Evolutionary conservation across 805 yeast species (phyloP), one percentile per base, ranked within the genome.

Genomic region (Dipodascopsis uninucleata): DNA sequence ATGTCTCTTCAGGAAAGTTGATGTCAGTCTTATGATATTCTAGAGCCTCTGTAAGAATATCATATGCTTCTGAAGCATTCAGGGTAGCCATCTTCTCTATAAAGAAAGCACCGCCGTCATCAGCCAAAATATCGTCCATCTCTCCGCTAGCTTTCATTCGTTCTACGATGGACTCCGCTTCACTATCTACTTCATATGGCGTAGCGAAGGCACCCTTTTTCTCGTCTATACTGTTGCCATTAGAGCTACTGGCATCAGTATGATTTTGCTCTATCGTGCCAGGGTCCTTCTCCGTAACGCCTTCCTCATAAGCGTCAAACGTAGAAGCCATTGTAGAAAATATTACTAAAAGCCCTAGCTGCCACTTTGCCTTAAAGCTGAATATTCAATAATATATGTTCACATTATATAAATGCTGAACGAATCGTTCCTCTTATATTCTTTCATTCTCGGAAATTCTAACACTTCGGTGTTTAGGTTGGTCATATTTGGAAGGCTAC

Each of bases 11-110:
- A n/a, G 74, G 71, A 48, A 74, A 66, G 58, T 74, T 75, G 36
- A 70, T 68, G 56, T 75, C 80, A 40, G 64, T 67, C 3, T 47
- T 49, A 49, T 71, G 75, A 20, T 69, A 66, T 1, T 51, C 62
- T 2, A 68, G 45, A 16, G 71, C 65, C 18, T 66, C 61, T 26
- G 60, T 55, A 38, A 76, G 59, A 28, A 71, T 64, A 7, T 60
- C 60, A 1, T 66, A 22, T 0, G 74, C 68, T 33, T 70, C 72
- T 3, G 59, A 65, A 14, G 59, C 55, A 0, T 65, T 26, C 47
- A 74, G 43, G 5, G 49, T 47, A 25, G 61, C 65, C 38, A 72
- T 63, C 47, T 69, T 71, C 20, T 67, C 70, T 45, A 71, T 61
- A 65, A 75, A 69, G 54, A 64, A 74, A 16, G 66, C 56, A 9